Conservation (phyloP, 495 filamentous ascomycete species). For the Penicillium nucicola region DNA sequence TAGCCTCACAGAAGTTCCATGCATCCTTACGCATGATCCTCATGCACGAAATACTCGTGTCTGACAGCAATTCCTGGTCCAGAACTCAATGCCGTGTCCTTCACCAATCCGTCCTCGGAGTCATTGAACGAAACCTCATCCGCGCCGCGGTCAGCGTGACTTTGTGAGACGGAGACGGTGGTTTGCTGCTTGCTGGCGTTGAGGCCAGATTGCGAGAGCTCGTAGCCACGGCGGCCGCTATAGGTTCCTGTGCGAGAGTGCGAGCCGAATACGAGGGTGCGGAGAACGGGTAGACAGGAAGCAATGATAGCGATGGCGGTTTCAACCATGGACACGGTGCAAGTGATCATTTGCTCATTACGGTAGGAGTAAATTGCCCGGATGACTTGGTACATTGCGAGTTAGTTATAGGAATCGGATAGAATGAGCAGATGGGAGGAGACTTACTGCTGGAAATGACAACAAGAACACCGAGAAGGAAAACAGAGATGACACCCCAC, state of each 20-base stretch:
- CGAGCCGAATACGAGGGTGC: conserved; percentile 22
- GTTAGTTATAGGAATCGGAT: no score
- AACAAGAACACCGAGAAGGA: conserved; percentile 20
- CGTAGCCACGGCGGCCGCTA: conserved; percentile 12
- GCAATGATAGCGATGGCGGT: conserved; percentile 26
- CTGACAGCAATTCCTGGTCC: not conserved
- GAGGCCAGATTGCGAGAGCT: not conserved
- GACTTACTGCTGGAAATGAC: conserved; percentile 23
- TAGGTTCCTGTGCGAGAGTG: conserved; percentile 21
- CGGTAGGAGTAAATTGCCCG: conserved; percentile 21
- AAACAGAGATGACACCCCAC: conserved; percentile 19
- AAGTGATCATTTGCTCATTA: conserved; percentile 25
- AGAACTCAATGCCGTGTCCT: not conserved
- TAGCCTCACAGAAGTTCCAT: not conserved
- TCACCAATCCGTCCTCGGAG: conserved; percentile 1
- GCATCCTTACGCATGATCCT: not conserved
- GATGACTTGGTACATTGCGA: conserved; percentile 11
- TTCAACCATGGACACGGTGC: conserved; percentile 28
- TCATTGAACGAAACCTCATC: not conserved
- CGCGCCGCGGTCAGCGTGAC: not conserved
- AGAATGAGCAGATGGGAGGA: not conserved
- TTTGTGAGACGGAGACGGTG: not conserved
- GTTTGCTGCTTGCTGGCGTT: not conserved
- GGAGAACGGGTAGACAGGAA: conserved; percentile 25
- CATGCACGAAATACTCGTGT: conserved; percentile 2